Conservation (phyloP, 2,329 filamentous ascomycete genomes). For the Aspergillus fumigatus region DNA sequence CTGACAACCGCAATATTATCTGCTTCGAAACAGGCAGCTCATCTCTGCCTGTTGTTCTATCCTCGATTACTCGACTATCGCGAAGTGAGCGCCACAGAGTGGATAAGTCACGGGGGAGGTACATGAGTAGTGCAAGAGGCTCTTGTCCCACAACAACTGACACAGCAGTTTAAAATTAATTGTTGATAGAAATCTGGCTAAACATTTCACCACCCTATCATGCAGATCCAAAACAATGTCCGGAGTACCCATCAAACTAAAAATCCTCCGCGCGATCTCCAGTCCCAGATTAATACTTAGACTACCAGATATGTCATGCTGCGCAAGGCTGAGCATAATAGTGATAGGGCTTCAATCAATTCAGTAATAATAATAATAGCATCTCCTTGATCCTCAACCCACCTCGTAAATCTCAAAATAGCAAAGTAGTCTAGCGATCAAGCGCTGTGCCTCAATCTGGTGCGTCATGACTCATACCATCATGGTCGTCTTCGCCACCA, state of each 20-base stretch:
- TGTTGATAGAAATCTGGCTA: background rate
- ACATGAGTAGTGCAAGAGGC: background rate
- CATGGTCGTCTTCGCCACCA: background rate
- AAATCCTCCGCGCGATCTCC: background rate
- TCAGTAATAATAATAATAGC: background rate
- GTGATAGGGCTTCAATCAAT: background rate
- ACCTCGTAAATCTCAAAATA: background rate
- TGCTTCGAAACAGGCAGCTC: background rate
- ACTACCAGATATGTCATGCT: background rate
- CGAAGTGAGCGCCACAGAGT: background rate
- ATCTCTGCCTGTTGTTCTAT: background rate
- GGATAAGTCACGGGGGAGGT: background rate
- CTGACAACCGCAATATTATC: background rate
- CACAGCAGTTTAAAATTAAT: background rate
- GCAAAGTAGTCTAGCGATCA: background rate
- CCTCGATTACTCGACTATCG: background rate
- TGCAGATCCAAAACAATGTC: background rate
- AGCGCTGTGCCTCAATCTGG: background rate
- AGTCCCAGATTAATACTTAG: background rate
- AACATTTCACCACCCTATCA: background rate
- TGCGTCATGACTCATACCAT: background rate
- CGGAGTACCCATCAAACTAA: no score
- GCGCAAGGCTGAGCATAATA: background rate
- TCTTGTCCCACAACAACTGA: background rate
- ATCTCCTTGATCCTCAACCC: background rate